Evolutionary conservation across 805 yeast genomes (phyloP).

Genomic region (Aciculoconidium aculeatum): DNA sequence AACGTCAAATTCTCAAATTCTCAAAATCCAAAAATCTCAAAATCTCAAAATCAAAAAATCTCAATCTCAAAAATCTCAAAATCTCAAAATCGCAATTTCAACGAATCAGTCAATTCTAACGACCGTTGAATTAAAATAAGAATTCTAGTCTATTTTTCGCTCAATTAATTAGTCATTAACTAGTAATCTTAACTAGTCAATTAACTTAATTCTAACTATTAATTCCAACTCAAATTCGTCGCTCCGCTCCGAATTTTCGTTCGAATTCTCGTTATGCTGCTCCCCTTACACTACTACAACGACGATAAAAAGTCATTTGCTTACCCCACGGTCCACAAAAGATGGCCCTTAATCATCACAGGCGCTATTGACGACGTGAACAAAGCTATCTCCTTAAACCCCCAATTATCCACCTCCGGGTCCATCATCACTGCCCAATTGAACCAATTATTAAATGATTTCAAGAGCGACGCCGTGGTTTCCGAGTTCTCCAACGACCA

Average conservation of each 20-base stretch:
- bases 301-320: slow-evolving; percentile 78
- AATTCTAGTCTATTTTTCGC: too few relatives aligned
- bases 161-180: too few relatives aligned
- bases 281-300: slow-evolving; percentile 54
- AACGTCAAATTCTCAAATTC: too few relatives aligned
- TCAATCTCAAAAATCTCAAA: too few relatives aligned
- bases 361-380: slow-evolving; percentile 62
- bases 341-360: slow-evolving; percentile 84
- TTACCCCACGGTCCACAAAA: slow-evolving; percentile 61
- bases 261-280: slow-evolving; percentile 8
- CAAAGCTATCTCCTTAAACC: slow-evolving; percentile 20
- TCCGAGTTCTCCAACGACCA: slow-evolving; percentile 20
- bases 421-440: slow-evolving; percentile 36
- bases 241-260: not conserved
- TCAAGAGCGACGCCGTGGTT: slow-evolving; percentile 33
- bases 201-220: too few relatives aligned
- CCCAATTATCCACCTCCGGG: slow-evolving; percentile 40
- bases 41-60: too few relatives aligned
- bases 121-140: too few relatives aligned
- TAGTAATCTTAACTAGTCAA: too few relatives aligned
- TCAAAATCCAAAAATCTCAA: too few relatives aligned
- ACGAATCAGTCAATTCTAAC: too few relatives aligned
- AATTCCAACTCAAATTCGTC: too few relatives aligned
- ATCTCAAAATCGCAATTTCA: too few relatives aligned
- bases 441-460: slow-evolving; percentile 35